Conservation (phyloP, 192 early-diverging fungal genomes). For the Gorgonomyces haynaldii region DNA sequence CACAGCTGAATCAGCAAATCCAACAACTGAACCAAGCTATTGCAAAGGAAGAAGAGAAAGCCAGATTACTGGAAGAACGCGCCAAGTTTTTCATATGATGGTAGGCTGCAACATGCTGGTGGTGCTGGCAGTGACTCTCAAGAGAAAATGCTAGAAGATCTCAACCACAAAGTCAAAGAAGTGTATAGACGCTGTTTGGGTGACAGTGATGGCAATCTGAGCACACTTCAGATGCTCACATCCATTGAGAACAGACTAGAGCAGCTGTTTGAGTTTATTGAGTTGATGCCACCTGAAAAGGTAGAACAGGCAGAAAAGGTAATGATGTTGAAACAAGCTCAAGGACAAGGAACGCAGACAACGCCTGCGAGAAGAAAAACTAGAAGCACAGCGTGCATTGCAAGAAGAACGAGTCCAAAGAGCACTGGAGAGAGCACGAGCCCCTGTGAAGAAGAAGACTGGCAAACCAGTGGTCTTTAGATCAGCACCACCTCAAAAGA, state of each 20-base stretch:
- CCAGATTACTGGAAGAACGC: constrained; percentile 38
- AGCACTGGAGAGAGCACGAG: constrained; percentile 44
- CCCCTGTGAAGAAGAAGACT: constrained; percentile 51
- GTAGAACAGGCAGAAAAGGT: constrained; percentile 54
- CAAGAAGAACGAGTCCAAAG: constrained; percentile 48
- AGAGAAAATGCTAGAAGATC: constrained; percentile 40
- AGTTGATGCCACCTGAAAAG: constrained; percentile 47
- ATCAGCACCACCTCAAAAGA: constrained; percentile 48
- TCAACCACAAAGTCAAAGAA: constrained; percentile 48
- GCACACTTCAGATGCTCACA: constrained; percentile 46
- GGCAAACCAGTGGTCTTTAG: constrained; percentile 47
- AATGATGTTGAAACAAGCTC: constrained; percentile 12
- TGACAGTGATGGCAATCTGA: constrained; percentile 42
- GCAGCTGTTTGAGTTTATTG: constrained; percentile 47
- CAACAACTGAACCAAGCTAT: constrained; percentile 42
- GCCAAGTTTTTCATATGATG: constrained; percentile 23
- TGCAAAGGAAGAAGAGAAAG: constrained; percentile 43
- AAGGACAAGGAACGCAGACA: constrained; percentile 49
- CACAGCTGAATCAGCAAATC: constrained; percentile 41
- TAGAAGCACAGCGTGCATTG: constrained; percentile 35
- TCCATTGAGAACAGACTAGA: constrained; percentile 47
- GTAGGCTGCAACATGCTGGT: constrained; percentile 32
- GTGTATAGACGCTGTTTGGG: constrained; percentile 44
- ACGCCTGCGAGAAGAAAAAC: constrained; percentile 43
- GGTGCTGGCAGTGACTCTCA: constrained; percentile 37